phyloP scores from a whole-genome alignment of 768 basidiomycete genomes.

The Mycena vulgaris region DNA sequence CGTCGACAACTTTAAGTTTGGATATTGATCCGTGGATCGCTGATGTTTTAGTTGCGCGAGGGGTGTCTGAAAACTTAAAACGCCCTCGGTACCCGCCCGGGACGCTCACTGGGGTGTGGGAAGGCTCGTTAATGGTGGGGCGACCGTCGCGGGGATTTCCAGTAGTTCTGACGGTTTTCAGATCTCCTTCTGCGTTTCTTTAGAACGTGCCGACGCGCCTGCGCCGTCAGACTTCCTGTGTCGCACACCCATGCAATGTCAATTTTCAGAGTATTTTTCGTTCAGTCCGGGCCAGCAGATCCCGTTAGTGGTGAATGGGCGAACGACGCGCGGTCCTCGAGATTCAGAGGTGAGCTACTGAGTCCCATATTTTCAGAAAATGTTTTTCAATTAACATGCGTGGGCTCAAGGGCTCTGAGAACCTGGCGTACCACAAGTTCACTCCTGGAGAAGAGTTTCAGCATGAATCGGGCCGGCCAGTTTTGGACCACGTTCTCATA shows the following conservation, averaged over 20 bases:
- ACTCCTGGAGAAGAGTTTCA: slow-evolving; percentile 21
- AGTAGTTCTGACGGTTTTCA: slow-evolving; percentile 23
- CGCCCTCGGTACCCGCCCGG: slow-evolving; percentile 55
- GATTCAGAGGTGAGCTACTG: neutral
- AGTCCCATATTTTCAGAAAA: too few species aligned
- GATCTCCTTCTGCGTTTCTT: slow-evolving; percentile 31
- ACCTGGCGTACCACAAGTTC: slow-evolving; percentile 46
- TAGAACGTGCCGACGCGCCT: slow-evolving; percentile 25
- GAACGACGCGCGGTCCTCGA: too few species aligned
- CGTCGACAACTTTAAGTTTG: neutral
- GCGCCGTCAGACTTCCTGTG: slow-evolving; percentile 52
- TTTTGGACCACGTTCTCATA: slow-evolving; percentile 53
- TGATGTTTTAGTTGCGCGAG: slow-evolving; percentile 23
- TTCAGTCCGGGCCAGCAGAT: slow-evolving; percentile 59
- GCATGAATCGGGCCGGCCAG: slow-evolving; percentile 7
- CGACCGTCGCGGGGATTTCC: slow-evolving; percentile 7
- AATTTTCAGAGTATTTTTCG: slow-evolving; percentile 61
- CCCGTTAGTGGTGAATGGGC: too few species aligned
- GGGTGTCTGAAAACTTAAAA: slow-evolving; percentile 9
- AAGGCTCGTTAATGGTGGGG: slow-evolving; percentile 71
- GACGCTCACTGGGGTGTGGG: slow-evolving; percentile 70
- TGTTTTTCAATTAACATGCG: neutral
- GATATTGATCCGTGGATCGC: slow-evolving; percentile 29
- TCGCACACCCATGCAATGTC: slow-evolving; percentile 66
- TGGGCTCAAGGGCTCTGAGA: slow-evolving; percentile 35